A percentile compares a stretch with the other conserved stretches of the same genome.
Conservation (phyloP, 495 filamentous ascomycete species). For the Cercophora scortea region DNA sequence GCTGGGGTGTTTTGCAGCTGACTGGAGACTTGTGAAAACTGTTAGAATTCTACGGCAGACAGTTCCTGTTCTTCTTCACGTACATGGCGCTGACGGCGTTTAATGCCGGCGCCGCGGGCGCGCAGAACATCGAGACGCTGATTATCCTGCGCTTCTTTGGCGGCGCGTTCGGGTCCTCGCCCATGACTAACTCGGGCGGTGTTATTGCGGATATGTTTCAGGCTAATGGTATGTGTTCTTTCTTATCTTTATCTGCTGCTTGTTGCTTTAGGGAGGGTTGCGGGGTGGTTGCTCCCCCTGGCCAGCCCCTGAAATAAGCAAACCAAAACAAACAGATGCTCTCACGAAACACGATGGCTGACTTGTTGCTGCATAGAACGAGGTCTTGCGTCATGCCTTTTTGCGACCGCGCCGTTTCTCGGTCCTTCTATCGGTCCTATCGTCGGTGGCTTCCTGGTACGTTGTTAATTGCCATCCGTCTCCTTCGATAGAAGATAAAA, state of each 20-base stretch:
- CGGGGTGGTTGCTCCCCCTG: too few species aligned
- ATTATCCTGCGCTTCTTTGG: constrained; percentile 73
- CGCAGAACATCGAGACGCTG: constrained; percentile 56
- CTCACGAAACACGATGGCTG: neutral
- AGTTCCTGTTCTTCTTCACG: constrained; percentile 58
- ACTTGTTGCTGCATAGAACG: constrained; percentile 35
- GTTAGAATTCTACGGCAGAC: constrained; percentile 63
- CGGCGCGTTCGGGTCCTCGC: constrained; percentile 68
- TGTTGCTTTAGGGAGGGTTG: too few species aligned
- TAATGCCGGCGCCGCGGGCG: constrained; percentile 55
- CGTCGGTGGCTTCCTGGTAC: constrained; percentile 49
- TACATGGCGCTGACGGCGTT: constrained; percentile 60
- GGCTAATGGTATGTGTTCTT: constrained; percentile 26
- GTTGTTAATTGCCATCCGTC: constrained; percentile 12
- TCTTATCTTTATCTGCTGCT: neutral
- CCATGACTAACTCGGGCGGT: constrained; percentile 65
- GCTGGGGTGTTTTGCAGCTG: neutral
- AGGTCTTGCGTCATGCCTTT: constrained; percentile 56
- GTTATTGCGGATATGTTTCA: constrained; percentile 71
- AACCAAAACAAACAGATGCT: too few species aligned
- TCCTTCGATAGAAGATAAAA: too few species aligned
- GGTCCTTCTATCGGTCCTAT: constrained; percentile 56
- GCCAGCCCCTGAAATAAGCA: too few species aligned
- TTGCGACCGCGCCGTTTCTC: constrained; percentile 60
- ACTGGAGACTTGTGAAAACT: neutral